phyloP scores from a whole-genome alignment of 73 alveolate species.

The Effrenium voratum region DNA sequence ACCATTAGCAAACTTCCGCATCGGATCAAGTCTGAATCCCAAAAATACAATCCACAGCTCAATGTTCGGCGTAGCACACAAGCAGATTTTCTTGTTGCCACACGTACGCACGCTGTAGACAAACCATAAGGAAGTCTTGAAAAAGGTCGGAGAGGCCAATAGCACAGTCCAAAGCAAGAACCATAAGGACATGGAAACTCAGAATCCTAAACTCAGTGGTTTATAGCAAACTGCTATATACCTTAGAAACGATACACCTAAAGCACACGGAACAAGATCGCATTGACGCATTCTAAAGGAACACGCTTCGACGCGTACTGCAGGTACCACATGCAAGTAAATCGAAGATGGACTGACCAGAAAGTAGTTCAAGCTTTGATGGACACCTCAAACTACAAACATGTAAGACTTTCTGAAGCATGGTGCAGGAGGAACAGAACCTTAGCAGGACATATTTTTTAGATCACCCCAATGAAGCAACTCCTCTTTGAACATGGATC shows the following conservation, averaged over 20 bases:
- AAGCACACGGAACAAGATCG: not conserved
- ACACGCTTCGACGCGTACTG: constrained; percentile 8
- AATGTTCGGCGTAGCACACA: not conserved
- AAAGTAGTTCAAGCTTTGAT: not conserved
- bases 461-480: not conserved
- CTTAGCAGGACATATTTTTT: not conserved
- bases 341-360: not conserved
- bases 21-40: not conserved
- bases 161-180: constrained; percentile 19
- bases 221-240: not conserved
- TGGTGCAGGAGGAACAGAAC: not conserved
- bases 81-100: not conserved
- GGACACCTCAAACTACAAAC: not conserved
- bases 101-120: not conserved
- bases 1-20: not conserved
- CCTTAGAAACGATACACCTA: not conserved
- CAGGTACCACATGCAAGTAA: not conserved
- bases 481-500: not conserved
- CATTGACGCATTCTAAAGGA: not conserved
- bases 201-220: not conserved
- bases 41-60: not conserved
- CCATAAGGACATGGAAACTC: not conserved
- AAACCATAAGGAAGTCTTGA: not conserved
- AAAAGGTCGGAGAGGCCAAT: not conserved
- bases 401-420: not conserved